Evolutionary conservation across 2,329 filamentous ascomycete genomes (phyloP).

Genomic region (Coniochaeta hoffmannii): DNA sequence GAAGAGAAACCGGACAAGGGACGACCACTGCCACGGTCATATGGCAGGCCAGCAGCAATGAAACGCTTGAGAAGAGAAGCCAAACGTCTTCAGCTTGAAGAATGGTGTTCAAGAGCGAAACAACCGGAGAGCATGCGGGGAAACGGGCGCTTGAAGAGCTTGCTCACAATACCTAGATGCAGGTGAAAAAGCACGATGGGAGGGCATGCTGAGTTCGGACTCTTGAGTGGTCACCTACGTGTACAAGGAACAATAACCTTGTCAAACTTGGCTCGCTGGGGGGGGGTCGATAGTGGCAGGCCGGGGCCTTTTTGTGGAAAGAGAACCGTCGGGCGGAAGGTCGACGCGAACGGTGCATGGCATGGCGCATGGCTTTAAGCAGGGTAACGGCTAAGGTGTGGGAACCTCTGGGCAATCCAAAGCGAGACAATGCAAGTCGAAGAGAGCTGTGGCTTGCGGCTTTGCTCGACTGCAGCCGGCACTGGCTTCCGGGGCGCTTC

Average conservation of each 20-base stretch:
- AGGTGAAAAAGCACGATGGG: not conserved
- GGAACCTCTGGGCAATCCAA: slow-evolving; percentile 2
- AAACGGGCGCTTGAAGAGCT: not conserved
- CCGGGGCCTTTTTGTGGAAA: not conserved
- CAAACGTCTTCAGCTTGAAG: not conserved
- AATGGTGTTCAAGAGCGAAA: not conserved
- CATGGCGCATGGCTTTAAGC: not conserved
- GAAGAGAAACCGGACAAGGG: not conserved
- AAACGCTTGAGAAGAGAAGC: slow-evolving; percentile 4
- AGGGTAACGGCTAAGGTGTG: not conserved
- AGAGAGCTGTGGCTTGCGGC: not conserved
- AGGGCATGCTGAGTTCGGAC: not conserved
- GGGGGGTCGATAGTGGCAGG: not conserved
- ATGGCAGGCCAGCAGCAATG: not conserved
- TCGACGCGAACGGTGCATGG: slow-evolving; percentile 2
- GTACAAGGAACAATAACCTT: not conserved
- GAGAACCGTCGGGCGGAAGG: not conserved
- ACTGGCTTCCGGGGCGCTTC: not conserved
- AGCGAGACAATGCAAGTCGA: slow-evolving; percentile 4
- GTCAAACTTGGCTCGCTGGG: too few relatives aligned
- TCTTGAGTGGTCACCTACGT: not conserved
- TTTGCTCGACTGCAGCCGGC: not conserved
- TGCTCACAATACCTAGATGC: not conserved
- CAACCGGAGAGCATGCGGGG: not conserved
- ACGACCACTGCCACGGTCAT: not conserved